Evolutionary conservation across 2,329 filamentous ascomycete genomes (phyloP).

Genomic region (Colletotrichum karsti): DNA sequence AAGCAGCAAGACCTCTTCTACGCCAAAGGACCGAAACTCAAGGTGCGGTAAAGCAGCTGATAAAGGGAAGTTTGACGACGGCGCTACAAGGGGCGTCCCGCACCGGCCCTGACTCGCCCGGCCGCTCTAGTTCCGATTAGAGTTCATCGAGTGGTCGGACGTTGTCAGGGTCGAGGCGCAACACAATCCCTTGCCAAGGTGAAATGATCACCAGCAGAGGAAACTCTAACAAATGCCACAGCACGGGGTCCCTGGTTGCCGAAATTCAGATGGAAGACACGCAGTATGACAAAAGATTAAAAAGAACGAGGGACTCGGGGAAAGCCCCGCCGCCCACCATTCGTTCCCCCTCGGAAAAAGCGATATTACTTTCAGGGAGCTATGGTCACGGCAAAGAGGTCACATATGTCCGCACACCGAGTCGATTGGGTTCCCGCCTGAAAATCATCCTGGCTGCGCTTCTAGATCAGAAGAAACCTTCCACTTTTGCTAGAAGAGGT

Average conservation of each 20-base stretch:
- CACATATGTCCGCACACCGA: background rate
- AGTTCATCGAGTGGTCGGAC: conserved; percentile 16
- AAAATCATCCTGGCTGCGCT: background rate
- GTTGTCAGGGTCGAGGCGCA: conserved; percentile 3
- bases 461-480: background rate
- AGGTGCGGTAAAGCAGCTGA: background rate
- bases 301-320: background rate
- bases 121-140: background rate
- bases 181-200: background rate
- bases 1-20: background rate
- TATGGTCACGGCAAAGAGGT: background rate
- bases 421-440: background rate
- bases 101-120: conserved; percentile 15
- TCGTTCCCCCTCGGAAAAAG: background rate
- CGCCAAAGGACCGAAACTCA: accelerated
- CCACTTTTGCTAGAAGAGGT: background rate
- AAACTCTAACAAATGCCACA: background rate
- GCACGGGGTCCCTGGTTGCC: background rate
- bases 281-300: background rate
- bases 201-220: background rate
- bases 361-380: background rate
- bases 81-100: background rate
- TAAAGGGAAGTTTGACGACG: background rate
- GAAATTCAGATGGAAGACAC: background rate
- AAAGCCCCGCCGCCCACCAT: background rate